Base-by-base conservation (phyloP, 2,329 filamentous ascomycete species). In the Fusarium algeriense region DNA sequence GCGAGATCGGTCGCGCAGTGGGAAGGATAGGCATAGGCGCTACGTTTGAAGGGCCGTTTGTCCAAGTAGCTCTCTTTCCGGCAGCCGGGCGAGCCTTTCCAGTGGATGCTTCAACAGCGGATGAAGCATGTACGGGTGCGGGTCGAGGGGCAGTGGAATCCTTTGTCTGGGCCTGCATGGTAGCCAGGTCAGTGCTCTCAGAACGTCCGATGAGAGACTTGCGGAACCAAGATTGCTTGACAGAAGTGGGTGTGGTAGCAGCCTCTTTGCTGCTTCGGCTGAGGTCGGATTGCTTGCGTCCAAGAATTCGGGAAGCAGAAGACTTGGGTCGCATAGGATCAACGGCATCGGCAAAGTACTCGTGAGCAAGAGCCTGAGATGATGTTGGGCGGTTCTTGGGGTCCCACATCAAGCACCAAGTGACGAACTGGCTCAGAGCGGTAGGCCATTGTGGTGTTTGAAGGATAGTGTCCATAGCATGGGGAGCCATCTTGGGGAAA, bases 351-450 rank as follows among this genome's bases (percentile, higher is more conserved):
- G 87, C 82, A 77, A 99, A 99, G 82, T 97, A 99, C 74, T 98
- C 95, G 80, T 99, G 96, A 41, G 93, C 92, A 73, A 99, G 84
- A n/a, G 96, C 95, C 81, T 99, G 95, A 1, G 92, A 91, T 4
- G 95, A 98, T 7, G 95, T 98, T 46, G 96, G 96, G 67, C 96
- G 89, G 77, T 85, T 90, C 84, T 95, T 97, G 14, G 96, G 96
- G 81, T 99, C 96, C 96, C 96, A 99, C 93, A 98, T 96, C 73
- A 99, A 83, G 82, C 96, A 99, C 94, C 94, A 98, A 19, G 96
- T 99, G 64, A 99, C 96, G 78, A 99, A 98, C 64, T 97, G 90
- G 77, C 92, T 92, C 60, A 99, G 87, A 23, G 94, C 92, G 3
- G 91, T 84, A 9, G 96, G 96, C 96, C 96, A 99, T 78, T 97